phyloP scores from a whole-genome alignment of 2,329 filamentous ascomycete genomes.

The Trichophyton verrucosum region DNA sequence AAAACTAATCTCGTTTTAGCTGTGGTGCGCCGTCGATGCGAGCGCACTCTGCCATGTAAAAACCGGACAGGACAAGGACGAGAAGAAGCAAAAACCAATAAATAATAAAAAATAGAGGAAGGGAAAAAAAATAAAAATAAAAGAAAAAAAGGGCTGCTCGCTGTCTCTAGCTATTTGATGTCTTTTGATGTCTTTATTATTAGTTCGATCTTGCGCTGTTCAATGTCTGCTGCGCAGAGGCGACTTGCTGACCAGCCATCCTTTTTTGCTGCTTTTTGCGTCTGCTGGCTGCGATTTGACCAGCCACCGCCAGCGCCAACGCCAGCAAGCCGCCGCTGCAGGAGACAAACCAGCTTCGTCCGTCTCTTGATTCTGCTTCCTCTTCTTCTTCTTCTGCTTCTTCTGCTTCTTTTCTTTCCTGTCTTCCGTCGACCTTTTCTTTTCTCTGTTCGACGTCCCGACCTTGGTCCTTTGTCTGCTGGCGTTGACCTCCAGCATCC shows the following conservation, averaged over 20 bases:
- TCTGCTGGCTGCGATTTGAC: slow-evolving; percentile 7
- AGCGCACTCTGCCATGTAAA: too few species aligned
- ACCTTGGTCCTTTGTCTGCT: neutral
- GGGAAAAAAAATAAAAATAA: too few species aligned
- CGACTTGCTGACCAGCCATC: slow-evolving; percentile 9
- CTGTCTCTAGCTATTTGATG: too few species aligned
- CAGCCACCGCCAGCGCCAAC: slow-evolving; percentile 8
- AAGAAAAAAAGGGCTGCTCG: too few species aligned
- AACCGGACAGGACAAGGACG: too few species aligned
- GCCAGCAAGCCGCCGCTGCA: neutral
- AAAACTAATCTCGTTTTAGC: neutral
- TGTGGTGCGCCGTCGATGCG: neutral
- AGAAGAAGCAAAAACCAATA: too few species aligned
- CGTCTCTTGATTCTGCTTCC: neutral
- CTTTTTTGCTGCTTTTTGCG: neutral
- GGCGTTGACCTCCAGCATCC: neutral
- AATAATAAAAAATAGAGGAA: too few species aligned
- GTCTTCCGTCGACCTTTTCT: too few species aligned
- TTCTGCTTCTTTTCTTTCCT: neutral
- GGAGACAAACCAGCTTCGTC: neutral
- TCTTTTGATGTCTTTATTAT: neutral
- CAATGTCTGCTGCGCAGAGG: neutral
- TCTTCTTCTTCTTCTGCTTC: neutral
- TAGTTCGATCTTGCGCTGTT: neutral
- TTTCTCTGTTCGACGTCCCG: too few species aligned